These are phyloP conservation scores for Beauveria bassiana DNA, from an alignment of 2,329 filamentous ascomycete species.

Conservation along the genomic window DNA sequence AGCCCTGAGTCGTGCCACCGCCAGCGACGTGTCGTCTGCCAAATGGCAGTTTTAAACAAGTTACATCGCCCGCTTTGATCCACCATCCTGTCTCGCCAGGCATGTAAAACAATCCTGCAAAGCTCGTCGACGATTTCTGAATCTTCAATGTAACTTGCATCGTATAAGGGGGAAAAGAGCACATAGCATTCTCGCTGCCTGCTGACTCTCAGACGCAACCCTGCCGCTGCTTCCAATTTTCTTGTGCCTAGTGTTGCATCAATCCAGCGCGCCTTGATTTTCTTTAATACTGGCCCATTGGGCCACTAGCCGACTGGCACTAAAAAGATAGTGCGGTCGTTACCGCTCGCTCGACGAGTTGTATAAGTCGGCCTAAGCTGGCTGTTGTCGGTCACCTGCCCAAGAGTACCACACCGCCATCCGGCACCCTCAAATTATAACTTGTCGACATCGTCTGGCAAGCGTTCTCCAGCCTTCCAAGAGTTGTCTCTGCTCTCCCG, in stretches of 20 bases:
- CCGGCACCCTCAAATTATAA: conserved; percentile 9
- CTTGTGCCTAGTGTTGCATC: conserved; percentile 7
- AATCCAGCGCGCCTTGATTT: conserved; percentile 7
- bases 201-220: conserved; percentile 5
- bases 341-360: conserved; percentile 9
- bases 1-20: conserved; percentile 5
- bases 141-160: not conserved
- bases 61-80: conserved; percentile 6
- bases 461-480: not conserved
- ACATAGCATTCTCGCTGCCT: not conserved
- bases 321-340: conserved; percentile 12
- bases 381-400: conserved; percentile 10
- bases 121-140: not conserved
- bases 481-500: conserved; percentile 1
- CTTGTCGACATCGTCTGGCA: conserved; percentile 4
- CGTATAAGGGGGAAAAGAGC: not conserved
- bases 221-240: conserved; percentile 2
- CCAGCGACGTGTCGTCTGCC: not conserved
- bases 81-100: conserved; percentile 5
- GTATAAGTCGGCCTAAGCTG: conserved; percentile 12
- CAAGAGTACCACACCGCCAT: conserved; percentile 11
- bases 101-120: conserved; percentile 4
- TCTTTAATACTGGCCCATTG: conserved; percentile 4
- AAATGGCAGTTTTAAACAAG: conserved; percentile 9
- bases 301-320: conserved; percentile 9